These are phyloP conservation scores for Tuber brumale DNA, from an alignment of 495 filamentous ascomycete genomes.

Conservation along the genomic window DNA sequence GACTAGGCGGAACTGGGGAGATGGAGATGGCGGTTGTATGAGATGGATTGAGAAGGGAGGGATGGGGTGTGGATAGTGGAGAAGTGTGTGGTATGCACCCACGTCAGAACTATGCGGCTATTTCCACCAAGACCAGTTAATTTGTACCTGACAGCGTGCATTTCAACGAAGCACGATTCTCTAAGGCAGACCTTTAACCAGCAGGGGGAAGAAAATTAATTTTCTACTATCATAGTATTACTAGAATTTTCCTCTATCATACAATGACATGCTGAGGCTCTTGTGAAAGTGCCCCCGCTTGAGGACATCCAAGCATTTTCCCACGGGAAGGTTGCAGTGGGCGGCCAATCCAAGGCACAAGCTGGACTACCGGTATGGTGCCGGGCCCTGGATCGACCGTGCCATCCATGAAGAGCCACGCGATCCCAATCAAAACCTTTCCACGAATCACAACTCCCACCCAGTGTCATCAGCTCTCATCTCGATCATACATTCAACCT, in stretches of 20 bases:
- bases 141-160: background rate
- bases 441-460: background rate
- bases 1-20: background rate
- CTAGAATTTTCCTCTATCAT: background rate
- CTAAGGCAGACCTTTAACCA: background rate
- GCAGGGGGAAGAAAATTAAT: background rate
- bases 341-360: background rate
- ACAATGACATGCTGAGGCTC: background rate
- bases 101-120: background rate
- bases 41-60: background rate
- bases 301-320: background rate
- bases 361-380: background rate
- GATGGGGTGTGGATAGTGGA: background rate
- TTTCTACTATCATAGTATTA: background rate
- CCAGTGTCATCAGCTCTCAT: background rate
- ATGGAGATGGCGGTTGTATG: slow-evolving; percentile 1
- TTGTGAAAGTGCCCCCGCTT: background rate
- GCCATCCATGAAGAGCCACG: background rate
- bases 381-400: background rate
- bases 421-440: background rate
- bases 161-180: background rate
- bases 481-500: background rate
- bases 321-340: background rate
- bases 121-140: background rate
- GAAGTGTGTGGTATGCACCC: background rate